Base-by-base conservation (phyloP, 306 rosid genomes). In the Rosa rugosa region DNA sequence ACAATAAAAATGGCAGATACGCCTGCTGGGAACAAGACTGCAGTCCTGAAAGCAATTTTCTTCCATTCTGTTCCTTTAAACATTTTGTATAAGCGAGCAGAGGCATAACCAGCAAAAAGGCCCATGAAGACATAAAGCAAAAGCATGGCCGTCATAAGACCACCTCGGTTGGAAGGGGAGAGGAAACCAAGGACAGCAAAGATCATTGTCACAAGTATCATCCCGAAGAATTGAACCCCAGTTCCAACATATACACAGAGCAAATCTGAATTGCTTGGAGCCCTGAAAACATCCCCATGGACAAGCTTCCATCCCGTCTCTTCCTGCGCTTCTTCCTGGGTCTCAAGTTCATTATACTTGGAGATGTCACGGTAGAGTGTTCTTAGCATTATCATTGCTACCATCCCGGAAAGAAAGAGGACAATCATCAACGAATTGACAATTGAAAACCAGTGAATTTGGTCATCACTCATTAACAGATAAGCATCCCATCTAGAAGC, bases 291-390 rank as follows among this genome's bases (percentile, higher is more conserved):
- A 90, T 95, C 99, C 38, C 99, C 99, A 46, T 93, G 99, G 64
- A 95, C 99, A 80, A 95, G 98, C 84, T 95, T 95, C 99, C 99
- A 95, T 77, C 99, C 99, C 6, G 98, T 93, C 89, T 95, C 99
- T 83, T 93, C 99, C 83, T 95, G 99, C 44, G 99, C 99, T 87
- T 94, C 99, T 89, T 94, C 99, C 77, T 89, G 97, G 83, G 99
- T 94, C 89, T 94, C 99, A 75, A 94, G 97, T 77, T 94, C 97
- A 73, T 94, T 94, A 86, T 94, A 94, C 87, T 92, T 94, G 7
- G 99, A 94, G 79, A 94, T 94, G 72, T 94, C 98, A 76, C 99
- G 97, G 90, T 89, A 94, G 56, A 94, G 89, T 38, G 99, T 94
- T 36, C 99, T 83, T n/a, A 94, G 91, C 99, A 94, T 94, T 71